A percentile compares a stretch with the other conserved stretches of the same genome.
phyloP scores from a whole-genome alignment of 2,329 filamentous ascomycete genomes.

The Ilyonectria sp. region DNA sequence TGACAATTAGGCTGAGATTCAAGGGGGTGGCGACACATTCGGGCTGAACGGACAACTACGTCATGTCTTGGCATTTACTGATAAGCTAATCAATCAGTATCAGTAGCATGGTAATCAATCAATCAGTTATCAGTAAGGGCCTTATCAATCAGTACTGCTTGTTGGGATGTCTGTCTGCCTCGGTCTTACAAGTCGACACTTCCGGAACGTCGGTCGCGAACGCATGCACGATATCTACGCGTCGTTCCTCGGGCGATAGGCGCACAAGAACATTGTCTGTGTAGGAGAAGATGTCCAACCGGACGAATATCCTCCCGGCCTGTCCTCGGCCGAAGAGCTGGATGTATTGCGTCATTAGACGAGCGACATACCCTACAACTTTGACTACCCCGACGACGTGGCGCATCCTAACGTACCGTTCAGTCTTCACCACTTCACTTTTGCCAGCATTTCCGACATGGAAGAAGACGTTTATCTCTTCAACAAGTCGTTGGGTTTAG shows the following conservation, averaged over 20 bases:
- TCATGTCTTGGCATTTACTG: slow-evolving; percentile 3
- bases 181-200: background rate
- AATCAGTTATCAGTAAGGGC: background rate
- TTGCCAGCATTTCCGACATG: background rate
- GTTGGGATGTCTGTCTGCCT: background rate
- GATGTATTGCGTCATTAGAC: background rate
- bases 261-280: background rate
- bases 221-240: background rate
- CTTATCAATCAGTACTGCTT: background rate
- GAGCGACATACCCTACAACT: background rate
- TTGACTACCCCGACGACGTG: too few species aligned
- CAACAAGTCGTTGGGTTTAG: too few species aligned
- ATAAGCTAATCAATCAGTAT: background rate
- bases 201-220: background rate
- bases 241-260: background rate
- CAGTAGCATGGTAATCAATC: background rate
- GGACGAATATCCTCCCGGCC: background rate
- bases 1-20: slow-evolving; percentile 4
- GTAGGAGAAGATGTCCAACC: background rate
- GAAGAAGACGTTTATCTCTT: background rate
- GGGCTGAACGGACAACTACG: background rate
- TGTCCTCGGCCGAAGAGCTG: background rate
- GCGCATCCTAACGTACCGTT: background rate
- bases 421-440: background rate
- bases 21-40: background rate